Percentiles rank a stretch among this genome's conserved stretches.
Evolutionary conservation across 192 early-diverging fungal genomes (phyloP).

Genomic region (Coemansia sp.): DNA sequence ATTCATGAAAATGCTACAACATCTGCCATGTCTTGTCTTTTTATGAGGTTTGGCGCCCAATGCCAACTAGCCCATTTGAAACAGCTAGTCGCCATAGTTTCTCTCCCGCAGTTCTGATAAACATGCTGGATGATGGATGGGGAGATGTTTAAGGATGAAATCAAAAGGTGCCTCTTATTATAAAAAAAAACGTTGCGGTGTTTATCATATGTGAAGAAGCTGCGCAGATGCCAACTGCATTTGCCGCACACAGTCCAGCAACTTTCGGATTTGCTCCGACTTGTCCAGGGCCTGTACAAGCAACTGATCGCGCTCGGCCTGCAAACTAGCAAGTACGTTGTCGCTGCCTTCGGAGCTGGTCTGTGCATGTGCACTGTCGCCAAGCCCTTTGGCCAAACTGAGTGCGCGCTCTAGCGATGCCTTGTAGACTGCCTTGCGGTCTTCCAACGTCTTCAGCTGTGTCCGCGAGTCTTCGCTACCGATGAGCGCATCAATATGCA

Average conservation of each 20-base stretch:
- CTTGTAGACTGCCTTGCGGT: slow-evolving; percentile 29
- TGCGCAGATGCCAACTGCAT: slow-evolving; percentile 44
- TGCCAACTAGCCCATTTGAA: not conserved
- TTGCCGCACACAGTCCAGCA: slow-evolving; percentile 43
- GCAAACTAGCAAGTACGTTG: slow-evolving; percentile 6
- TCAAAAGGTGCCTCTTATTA: not conserved
- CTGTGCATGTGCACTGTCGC: not conserved
- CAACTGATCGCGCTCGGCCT: slow-evolving; percentile 21
- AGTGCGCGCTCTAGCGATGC: slow-evolving; percentile 22
- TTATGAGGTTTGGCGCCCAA: not conserved
- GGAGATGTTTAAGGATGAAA: not conserved
- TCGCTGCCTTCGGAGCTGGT: not conserved
- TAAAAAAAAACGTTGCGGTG: not conserved
- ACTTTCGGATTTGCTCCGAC: slow-evolving; percentile 28
- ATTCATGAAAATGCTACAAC: too few species aligned
- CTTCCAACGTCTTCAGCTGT: slow-evolving; percentile 26
- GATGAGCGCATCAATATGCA: slow-evolving; percentile 43
- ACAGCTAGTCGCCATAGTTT: not conserved
- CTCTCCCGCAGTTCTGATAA: not conserved
- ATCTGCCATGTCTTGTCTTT: not conserved
- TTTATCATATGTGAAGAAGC: slow-evolving; percentile 33
- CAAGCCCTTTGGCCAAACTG: slow-evolving; percentile 3
- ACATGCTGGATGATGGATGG: not conserved
- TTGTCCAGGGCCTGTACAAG: slow-evolving; percentile 28
- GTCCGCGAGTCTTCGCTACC: slow-evolving; percentile 6